Conservation (phyloP, 192 early-diverging fungal species). For the Coemansia umbellata region DNA sequence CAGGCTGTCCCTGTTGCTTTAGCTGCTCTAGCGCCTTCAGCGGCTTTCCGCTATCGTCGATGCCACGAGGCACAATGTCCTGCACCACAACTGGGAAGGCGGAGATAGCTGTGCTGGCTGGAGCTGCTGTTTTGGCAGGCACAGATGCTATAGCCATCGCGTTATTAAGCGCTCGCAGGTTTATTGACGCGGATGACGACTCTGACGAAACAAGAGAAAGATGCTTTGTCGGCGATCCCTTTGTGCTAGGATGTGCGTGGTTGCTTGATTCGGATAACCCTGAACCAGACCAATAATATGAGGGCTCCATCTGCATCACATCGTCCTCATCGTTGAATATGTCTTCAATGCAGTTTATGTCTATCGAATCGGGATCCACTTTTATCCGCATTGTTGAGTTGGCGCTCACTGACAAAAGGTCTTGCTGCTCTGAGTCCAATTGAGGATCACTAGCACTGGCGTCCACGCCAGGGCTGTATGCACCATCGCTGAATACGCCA, state of each 20-base stretch:
- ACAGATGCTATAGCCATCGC: constrained; percentile 16
- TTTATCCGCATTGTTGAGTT: constrained; percentile 39
- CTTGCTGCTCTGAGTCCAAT: background rate
- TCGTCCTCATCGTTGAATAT: constrained; percentile 51
- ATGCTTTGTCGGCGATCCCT: background rate
- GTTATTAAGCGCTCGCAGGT: constrained; percentile 37
- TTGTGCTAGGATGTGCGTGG: background rate
- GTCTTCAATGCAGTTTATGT: constrained; percentile 35
- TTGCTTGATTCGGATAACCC: constrained; percentile 17
- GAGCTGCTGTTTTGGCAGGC: background rate
- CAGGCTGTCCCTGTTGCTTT: constrained; percentile 9
- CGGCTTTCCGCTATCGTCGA: constrained; percentile 6
- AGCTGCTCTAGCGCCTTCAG: background rate
- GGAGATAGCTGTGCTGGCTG: constrained; percentile 17
- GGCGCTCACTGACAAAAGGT: background rate
- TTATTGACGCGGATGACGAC: constrained; percentile 26
- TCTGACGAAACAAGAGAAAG: constrained; percentile 7
- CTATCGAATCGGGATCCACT: constrained; percentile 22
- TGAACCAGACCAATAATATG: constrained; percentile 35
- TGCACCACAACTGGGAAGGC: constrained; percentile 36
- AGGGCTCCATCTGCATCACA: constrained; percentile 41
- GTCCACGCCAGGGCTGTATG: background rate
- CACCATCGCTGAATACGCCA: constrained; percentile 18
- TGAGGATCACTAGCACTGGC: background rate
- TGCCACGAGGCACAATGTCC: background rate